phyloP scores from a whole-genome alignment of 345 rosid species.

The Populus pruinosa region DNA sequence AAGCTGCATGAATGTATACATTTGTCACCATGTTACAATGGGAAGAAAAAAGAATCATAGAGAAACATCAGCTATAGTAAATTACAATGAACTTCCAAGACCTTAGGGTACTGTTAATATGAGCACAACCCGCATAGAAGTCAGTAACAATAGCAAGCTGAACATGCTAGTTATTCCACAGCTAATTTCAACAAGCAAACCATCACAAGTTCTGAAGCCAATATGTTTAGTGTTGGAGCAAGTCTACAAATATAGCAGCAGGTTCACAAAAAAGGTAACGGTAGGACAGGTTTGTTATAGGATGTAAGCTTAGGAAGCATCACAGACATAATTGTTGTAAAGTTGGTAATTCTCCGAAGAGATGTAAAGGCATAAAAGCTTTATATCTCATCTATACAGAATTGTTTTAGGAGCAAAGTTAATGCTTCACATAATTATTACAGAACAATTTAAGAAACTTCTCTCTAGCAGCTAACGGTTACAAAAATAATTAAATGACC shows the following conservation, averaged over 20 bases:
- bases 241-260: background rate
- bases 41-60: background rate
- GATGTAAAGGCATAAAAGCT: no score
- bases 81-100: background rate
- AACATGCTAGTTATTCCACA: background rate
- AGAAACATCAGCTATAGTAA: background rate
- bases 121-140: background rate
- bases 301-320: no score
- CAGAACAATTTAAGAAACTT: no score
- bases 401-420: no score
- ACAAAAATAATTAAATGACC: background rate
- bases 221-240: background rate
- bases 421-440: no score
- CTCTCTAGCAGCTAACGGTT: background rate
- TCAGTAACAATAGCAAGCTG: background rate
- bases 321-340: no score
- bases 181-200: background rate
- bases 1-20: constrained; percentile 11
- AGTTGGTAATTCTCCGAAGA: no score
- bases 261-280: no score
- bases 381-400: no score
- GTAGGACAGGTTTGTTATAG: no score
- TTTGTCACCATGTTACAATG: background rate
- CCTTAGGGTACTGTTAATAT: background rate
- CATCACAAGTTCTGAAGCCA: background rate